Evolutionary conservation across 345 rosid species (phyloP), one percentile per base, ranked within the genome.

Genomic region (Linum tenue): DNA sequence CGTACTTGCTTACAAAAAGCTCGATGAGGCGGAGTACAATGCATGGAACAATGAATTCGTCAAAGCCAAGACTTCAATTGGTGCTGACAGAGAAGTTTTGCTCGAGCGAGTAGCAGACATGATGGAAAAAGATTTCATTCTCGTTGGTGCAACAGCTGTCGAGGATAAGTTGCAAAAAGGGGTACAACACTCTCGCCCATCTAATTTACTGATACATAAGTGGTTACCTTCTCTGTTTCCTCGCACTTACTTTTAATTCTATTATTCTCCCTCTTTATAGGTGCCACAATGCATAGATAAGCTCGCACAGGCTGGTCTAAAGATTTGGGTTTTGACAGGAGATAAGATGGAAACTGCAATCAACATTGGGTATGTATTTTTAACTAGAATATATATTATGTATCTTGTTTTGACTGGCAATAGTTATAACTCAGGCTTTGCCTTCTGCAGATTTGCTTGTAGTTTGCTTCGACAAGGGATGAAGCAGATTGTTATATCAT

Each of bases 311-410:
- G 99, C 97, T 76, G 97, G 97, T 57, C 87, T 94, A 70, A 94
- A 90, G 80, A 51, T 94, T 64, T 94, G 99, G 99, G 97, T 94
- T 77, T 70, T 94, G 79, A 94, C 99, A 36, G 99, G 99, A 69
- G 99, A 94, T 77, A 94, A 94, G 74, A 87, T 94, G 99, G 99
- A 94, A 86, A 94, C 99, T 62, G 99, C 99, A 64, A 90, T 94
- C 71, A 94, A 94, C 75, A 94, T 94, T 56, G 99, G 99, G 99
- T 94, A 58, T 67, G 91, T 77, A 62, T 63, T 60, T 59, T 64
- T 37, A 38, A 15, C 22, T 22, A 51, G 50, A 55, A 51, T 40
- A 36, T n/a, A n/a, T 37, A 36, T 57, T 10, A 37, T 67, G 60
- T 63, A 68, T 61, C 56, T 72, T 56, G n/a, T 62, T 57, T 67